Percentiles rank a stretch among this genome's conserved stretches.
These are phyloP conservation scores for Astrephomene gubernaculifera DNA, from an alignment of 139 green algal species.

Conservation along the genomic window DNA sequence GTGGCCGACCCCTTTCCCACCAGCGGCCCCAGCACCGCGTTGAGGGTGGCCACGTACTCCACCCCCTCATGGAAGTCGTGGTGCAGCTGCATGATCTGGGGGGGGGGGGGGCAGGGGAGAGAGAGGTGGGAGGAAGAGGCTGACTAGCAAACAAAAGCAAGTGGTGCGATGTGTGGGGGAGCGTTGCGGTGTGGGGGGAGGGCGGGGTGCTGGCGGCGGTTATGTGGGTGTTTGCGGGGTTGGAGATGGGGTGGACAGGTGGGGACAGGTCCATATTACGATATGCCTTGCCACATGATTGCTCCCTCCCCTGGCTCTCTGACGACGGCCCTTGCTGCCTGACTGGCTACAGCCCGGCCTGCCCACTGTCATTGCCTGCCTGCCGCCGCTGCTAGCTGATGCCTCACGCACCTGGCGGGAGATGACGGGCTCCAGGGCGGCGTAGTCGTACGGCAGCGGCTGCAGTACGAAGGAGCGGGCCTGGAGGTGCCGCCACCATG, in stretches of 20 bases:
- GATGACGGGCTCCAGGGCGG: conserved; percentile 44
- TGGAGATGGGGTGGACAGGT: not conserved
- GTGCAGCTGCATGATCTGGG: conserved; percentile 44
- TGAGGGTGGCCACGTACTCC: conserved; percentile 38
- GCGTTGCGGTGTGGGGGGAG: not conserved
- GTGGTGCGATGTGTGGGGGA: not conserved
- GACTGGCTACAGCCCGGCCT: too few relatives aligned
- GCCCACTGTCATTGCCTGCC: not conserved
- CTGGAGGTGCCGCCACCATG: too few relatives aligned
- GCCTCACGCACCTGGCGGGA: not conserved
- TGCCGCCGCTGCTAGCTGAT: not conserved
- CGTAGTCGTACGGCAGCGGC: conserved; percentile 32
- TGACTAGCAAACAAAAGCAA: too few relatives aligned
- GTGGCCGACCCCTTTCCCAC: conserved; percentile 6
- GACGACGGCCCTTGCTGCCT: too few relatives aligned
- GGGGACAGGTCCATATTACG: not conserved
- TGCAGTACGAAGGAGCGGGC: conserved; percentile 1
- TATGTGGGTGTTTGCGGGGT: not conserved
- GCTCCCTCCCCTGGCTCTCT: too few relatives aligned
- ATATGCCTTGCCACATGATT: too few relatives aligned
- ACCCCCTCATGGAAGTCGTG: conserved; percentile 40
- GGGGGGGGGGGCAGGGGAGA: not conserved
- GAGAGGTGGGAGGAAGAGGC: not conserved
- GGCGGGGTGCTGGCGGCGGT: not conserved
- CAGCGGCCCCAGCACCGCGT: not conserved